phyloP scores from a whole-genome alignment of 768 basidiomycete genomes.

The Clitopilus passeckerianus region DNA sequence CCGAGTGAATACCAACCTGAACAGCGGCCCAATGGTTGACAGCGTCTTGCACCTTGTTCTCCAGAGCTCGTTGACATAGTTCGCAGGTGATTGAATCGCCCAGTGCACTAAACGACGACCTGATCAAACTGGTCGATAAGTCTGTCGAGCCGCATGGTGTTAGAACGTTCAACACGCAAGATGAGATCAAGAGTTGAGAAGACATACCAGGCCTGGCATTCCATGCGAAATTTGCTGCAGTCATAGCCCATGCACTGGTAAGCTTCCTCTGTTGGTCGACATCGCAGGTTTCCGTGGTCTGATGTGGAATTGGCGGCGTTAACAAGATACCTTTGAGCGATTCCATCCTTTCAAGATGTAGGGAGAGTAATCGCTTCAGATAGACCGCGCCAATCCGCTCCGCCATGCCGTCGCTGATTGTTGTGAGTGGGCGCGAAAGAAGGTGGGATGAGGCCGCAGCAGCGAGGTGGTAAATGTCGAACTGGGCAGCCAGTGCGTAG shows the following conservation, averaged over 20 bases:
- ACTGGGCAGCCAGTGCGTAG: slow-evolving; percentile 32
- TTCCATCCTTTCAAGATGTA: slow-evolving; percentile 17
- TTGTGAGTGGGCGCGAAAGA: slow-evolving; percentile 16
- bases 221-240: slow-evolving; percentile 30
- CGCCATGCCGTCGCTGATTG: slow-evolving; percentile 18
- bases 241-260: slow-evolving; percentile 31
- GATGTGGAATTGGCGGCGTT: slow-evolving; percentile 24
- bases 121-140: not conserved
- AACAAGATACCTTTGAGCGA: slow-evolving; percentile 21
- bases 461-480: slow-evolving; percentile 31
- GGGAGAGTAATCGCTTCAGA: slow-evolving; percentile 20
- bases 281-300: slow-evolving; percentile 20
- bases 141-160: not conserved
- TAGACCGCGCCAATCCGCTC: slow-evolving; percentile 21
- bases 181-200: not conserved
- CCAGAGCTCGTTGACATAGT: not conserved
- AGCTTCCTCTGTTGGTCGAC: slow-evolving; percentile 26
- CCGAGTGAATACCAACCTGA: not conserved
- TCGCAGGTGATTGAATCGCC: not conserved
- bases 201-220: slow-evolving; percentile 26
- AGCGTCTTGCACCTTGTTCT: not conserved
- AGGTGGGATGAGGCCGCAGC: slow-evolving; percentile 23
- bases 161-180: not conserved
- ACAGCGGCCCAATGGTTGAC: not conserved
- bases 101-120: not conserved